These are phyloP conservation scores for Vitis hybrid DNA, from an alignment of 177 flowering plant species.

Conservation along the genomic window DNA sequence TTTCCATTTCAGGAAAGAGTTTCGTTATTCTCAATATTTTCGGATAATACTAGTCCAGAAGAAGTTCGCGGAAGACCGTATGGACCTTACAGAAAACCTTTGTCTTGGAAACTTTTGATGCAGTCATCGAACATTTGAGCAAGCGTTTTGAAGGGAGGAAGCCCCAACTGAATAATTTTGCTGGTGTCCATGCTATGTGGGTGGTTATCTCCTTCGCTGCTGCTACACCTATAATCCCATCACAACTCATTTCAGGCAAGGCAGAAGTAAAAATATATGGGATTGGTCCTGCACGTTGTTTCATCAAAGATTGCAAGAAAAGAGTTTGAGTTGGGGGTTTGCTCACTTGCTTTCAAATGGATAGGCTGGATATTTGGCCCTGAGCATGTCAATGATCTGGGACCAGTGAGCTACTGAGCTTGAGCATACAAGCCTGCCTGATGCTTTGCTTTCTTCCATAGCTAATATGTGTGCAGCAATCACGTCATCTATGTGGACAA, in stretches of 20 bases:
- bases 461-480: constrained; percentile 75
- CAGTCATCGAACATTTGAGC: constrained; percentile 88
- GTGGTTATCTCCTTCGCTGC: constrained; percentile 53
- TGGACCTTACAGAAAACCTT: constrained; percentile 54
- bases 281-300: too few species aligned
- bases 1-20: too few species aligned
- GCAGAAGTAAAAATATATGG: not conserved
- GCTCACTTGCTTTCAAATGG: constrained; percentile 65
- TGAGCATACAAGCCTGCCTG: constrained; percentile 85
- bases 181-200: constrained; percentile 80
- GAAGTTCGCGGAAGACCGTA: not conserved
- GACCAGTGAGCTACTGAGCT: constrained; percentile 83
- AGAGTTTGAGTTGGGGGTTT: not conserved
- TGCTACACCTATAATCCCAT: constrained; percentile 46
- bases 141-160: constrained; percentile 60
- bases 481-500: constrained; percentile 87
- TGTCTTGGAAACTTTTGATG: constrained; percentile 75
- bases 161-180: constrained; percentile 69
- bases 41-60: not conserved
- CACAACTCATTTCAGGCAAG: not conserved
- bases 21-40: not conserved
- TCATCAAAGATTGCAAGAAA: not conserved
- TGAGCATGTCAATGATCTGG: constrained; percentile 74
- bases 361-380: constrained; percentile 68
- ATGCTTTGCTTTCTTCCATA: constrained; percentile 71